A percentile compares a stretch with the other conserved stretches of the same genome.
phyloP scores from a whole-genome alignment of 331 rosid genomes.

The Acacia concinna region DNA sequence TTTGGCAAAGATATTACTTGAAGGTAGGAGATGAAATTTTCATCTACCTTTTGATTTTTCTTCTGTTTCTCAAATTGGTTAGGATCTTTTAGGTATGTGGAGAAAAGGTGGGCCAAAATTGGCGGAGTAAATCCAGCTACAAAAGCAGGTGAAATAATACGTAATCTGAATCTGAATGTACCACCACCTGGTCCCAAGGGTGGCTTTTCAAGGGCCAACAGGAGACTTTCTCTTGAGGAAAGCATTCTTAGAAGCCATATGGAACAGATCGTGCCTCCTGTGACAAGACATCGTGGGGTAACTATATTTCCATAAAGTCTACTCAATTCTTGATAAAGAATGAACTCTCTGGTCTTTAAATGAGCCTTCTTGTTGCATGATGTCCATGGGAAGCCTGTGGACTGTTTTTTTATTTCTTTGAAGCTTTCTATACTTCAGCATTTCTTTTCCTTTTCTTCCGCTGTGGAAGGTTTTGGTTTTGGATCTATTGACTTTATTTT shows the following conservation, averaged over 20 bases:
- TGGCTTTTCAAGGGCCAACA: conserved; percentile 40
- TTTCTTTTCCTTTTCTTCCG: not conserved
- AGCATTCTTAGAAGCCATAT: conserved; percentile 51
- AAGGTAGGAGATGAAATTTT: conserved; percentile 20
- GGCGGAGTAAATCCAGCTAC: conserved; percentile 38
- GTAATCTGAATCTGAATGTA: conserved; percentile 30
- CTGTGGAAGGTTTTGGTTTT: not conserved
- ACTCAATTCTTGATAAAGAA: conserved; percentile 14
- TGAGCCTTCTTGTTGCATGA: not conserved
- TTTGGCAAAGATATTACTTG: conserved; percentile 19
- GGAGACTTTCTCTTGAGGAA: conserved; percentile 81
- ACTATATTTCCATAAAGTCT: conserved; percentile 6
- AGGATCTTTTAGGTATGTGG: conserved; percentile 67
- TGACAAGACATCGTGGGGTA: conserved; percentile 53
- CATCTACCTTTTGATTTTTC: conserved; percentile 20
- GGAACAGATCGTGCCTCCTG: conserved; percentile 35
- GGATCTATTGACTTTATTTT: not conserved
- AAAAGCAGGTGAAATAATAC: conserved; percentile 35
- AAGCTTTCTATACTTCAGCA: not conserved
- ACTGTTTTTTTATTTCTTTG: not conserved
- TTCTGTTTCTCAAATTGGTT: conserved; percentile 31
- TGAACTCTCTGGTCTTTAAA: conserved; percentile 4
- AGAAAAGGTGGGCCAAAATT: conserved; percentile 58
- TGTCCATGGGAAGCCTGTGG: not conserved
- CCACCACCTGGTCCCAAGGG: conserved; percentile 32